Evolutionary conservation across 2,329 filamentous ascomycete species (phyloP).

Genomic region (Alternaria conjuncta): DNA sequence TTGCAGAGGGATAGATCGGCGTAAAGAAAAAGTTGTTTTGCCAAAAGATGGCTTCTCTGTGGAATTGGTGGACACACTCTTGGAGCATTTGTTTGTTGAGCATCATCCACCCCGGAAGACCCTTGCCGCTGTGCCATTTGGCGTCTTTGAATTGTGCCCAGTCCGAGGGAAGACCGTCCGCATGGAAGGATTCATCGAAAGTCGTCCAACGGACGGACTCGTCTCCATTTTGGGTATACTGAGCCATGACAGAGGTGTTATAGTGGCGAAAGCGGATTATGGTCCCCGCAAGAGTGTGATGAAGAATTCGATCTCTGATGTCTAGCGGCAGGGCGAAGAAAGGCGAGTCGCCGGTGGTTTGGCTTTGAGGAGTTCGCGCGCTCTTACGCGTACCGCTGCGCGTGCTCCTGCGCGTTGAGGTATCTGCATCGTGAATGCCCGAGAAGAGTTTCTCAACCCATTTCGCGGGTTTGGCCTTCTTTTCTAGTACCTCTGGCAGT

Average conservation of each 20-base stretch:
- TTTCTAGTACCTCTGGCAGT: not conserved
- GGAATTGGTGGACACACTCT: not conserved
- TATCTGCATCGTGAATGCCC: not conserved
- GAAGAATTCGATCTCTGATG: not conserved
- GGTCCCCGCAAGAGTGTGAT: not conserved
- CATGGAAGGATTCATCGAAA: not conserved
- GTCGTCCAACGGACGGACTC: not conserved
- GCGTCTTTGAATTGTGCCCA: not conserved
- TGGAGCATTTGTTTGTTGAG: not conserved
- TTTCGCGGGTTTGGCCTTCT: not conserved
- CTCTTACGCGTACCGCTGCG: not conserved
- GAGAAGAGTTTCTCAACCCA: not conserved
- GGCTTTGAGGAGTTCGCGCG: not conserved
- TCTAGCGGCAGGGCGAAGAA: not conserved
- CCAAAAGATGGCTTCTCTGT: not conserved
- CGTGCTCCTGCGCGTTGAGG: not conserved
- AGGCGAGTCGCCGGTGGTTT: not conserved
- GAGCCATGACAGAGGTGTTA: conserved; percentile 1
- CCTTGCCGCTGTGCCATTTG: not conserved
- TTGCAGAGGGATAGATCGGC: not conserved
- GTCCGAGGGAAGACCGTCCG: not conserved
- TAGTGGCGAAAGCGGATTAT: not conserved
- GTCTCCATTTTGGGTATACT: not conserved
- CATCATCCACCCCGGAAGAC: not conserved
- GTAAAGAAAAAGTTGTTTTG: not conserved